phyloP scores from a whole-genome alignment of 169 alveolate species.

The Cryptosporidium sp. region DNA sequence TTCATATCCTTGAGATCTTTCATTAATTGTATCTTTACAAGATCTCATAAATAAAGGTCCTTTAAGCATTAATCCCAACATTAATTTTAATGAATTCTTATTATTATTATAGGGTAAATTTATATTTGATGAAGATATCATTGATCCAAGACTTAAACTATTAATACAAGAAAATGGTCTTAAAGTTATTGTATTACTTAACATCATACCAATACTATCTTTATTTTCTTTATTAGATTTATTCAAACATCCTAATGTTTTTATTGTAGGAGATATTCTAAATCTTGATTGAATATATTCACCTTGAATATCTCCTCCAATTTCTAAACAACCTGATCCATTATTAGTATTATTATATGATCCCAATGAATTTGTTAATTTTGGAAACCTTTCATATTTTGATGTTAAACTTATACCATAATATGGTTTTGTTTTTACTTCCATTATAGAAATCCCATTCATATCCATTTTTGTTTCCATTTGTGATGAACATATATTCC shows the following conservation, averaged over 20 bases:
- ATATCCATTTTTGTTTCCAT: constrained; percentile 65
- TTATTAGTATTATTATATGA: too few species aligned
- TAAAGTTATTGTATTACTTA: constrained; percentile 27
- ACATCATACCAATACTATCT: constrained; percentile 15
- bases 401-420: constrained; percentile 35
- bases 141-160: constrained; percentile 29
- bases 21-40: not conserved
- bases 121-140: constrained; percentile 12
- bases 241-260: constrained; percentile 24
- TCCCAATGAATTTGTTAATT: too few species aligned
- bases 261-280: constrained; percentile 45
- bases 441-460: constrained; percentile 51
- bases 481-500: constrained; percentile 31
- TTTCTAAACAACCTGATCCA: constrained; percentile 9
- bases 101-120: not conserved
- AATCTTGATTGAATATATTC: constrained; percentile 35
- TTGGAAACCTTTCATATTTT: constrained; percentile 38
- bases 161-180: not conserved
- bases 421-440: constrained; percentile 30
- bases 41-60: constrained; percentile 35
- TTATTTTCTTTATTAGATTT: constrained; percentile 32
- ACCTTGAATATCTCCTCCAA: constrained; percentile 39
- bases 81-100: constrained; percentile 36
- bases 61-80: constrained; percentile 43
- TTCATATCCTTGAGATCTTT: not conserved